Conservation (phyloP, 495 filamentous ascomycete species). For the Penicillium egyptiacum region DNA sequence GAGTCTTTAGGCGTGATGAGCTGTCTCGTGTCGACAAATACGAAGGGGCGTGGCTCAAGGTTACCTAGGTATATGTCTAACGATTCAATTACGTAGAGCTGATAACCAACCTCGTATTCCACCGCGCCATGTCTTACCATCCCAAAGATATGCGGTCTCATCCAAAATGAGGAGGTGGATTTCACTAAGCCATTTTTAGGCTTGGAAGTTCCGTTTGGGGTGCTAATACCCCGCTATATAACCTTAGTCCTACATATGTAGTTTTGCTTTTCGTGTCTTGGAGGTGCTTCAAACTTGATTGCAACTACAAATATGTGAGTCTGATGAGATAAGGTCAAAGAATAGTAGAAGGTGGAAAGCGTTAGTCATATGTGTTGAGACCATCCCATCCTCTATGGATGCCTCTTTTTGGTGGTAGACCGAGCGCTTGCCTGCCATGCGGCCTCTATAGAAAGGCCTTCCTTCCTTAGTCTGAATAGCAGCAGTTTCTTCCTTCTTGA, state of each 20-base stretch:
- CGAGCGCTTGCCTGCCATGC: no score
- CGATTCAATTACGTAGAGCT: background rate
- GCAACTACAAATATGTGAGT: background rate
- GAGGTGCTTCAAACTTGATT: background rate
- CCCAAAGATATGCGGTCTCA: background rate
- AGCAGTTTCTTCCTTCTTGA: no score
- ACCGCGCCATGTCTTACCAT: background rate
- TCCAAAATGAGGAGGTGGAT: background rate
- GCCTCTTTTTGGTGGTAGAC: no score
- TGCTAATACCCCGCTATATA: background rate
- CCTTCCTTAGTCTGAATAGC: no score
- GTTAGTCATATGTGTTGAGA: no score
- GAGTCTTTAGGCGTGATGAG: background rate
- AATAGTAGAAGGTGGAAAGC: no score
- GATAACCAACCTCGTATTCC: background rate
- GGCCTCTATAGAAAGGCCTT: no score
- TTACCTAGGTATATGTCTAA: background rate
- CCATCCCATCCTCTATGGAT: no score
- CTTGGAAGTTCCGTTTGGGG: background rate
- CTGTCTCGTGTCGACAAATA: background rate
- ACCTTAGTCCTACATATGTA: background rate
- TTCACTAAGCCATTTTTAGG: background rate
- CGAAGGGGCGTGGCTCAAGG: background rate
- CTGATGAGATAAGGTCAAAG: background rate
- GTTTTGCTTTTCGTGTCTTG: background rate